Conservation (phyloP, 2,329 filamentous ascomycete species). For the Fusarium sp. region DNA sequence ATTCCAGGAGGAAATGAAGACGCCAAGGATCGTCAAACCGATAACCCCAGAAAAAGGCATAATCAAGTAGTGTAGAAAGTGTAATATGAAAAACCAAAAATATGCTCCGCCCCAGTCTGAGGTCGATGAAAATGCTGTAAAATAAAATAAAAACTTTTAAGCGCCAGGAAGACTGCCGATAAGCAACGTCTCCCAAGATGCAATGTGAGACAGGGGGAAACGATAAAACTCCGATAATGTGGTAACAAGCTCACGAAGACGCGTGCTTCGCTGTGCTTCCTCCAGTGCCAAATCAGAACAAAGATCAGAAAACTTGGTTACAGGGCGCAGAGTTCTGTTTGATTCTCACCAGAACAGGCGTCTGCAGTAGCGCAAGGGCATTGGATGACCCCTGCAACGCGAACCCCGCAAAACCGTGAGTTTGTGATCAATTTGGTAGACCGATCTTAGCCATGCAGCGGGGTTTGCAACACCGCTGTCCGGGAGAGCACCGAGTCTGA, state of each 20-base stretch:
- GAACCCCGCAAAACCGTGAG: slow-evolving; percentile 41
- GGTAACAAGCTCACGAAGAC: slow-evolving; percentile 25
- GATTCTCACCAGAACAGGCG: slow-evolving; percentile 16
- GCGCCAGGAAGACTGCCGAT: slow-evolving; percentile 38
- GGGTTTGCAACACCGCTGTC: slow-evolving; percentile 16
- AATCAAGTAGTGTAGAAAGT: slow-evolving; percentile 4
- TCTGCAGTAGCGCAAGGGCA: slow-evolving; percentile 10
- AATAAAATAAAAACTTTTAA: slow-evolving; percentile 42
- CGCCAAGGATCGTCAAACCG: slow-evolving; percentile 11
- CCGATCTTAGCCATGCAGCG: slow-evolving; percentile 33
- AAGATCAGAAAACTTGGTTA: no score
- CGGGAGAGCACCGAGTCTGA: neutral
- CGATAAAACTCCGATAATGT: slow-evolving; percentile 18
- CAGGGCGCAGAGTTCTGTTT: slow-evolving; percentile 19
- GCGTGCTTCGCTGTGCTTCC: slow-evolving; percentile 44
- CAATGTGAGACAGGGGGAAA: slow-evolving; percentile 21
- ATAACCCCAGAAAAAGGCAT: slow-evolving; percentile 8
- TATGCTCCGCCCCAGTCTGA: slow-evolving; percentile 40
- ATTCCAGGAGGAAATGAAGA: slow-evolving; percentile 8
- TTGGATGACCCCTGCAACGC: slow-evolving; percentile 43
- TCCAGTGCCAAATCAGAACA: slow-evolving; percentile 23
- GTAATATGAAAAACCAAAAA: slow-evolving; percentile 6
- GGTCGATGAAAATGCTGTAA: slow-evolving; percentile 34
- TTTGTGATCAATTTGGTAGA: slow-evolving; percentile 43
- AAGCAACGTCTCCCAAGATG: slow-evolving; percentile 24